Evolutionary conservation across 2,329 filamentous ascomycete species (phyloP), one percentile per base, ranked within the genome.

Genomic region (Penicillium sp.): DNA sequence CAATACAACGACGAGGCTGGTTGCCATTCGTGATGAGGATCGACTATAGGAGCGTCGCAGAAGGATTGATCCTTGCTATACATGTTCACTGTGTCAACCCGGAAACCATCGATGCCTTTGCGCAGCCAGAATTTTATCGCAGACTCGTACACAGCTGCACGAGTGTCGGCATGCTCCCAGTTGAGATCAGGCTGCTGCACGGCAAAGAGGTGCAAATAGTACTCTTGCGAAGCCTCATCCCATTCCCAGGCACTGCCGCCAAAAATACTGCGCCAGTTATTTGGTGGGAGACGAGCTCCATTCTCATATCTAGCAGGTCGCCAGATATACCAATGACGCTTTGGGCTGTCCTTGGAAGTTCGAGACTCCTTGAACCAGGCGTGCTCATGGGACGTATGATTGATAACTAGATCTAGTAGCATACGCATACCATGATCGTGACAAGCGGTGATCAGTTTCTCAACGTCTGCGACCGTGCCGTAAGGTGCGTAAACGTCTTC

Each of bases 151-250:
- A 90, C 82, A 4, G 86, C 87, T 31, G 79, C 71, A 4, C 88
- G 80, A 0, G 84, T 81, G 23, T 80, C 81, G 0, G 76, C 73
- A 51, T 85, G 87, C 65, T 90, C 86, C 87, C 87, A 92, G 69
- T 92, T 92, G 13, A 92, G 75, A 62, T 92, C 89, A 0, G 89
- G 88, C 68, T 91, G 88, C 57, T 87, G 81, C 9, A 80, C 79
- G 8, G 84, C 82, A 67, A 90, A 92, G 13, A 92, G 77, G 57
- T 87, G 84, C 0, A 90, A 80, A 63, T 88, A 90, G 66, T 89
- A 90, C 67, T 90, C 85, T 47, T 81, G 75, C 0, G 85, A 87
- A 13, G 69, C 64, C 60, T 87, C 83, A 61, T 90, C 86, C 77
- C 82, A 90, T 48, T 83, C 77, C 88, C 87, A 90, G 0, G 80